Conservation (phyloP, 2,329 filamentous ascomycete genomes). For the Chalaropsis ovoidea region DNA sequence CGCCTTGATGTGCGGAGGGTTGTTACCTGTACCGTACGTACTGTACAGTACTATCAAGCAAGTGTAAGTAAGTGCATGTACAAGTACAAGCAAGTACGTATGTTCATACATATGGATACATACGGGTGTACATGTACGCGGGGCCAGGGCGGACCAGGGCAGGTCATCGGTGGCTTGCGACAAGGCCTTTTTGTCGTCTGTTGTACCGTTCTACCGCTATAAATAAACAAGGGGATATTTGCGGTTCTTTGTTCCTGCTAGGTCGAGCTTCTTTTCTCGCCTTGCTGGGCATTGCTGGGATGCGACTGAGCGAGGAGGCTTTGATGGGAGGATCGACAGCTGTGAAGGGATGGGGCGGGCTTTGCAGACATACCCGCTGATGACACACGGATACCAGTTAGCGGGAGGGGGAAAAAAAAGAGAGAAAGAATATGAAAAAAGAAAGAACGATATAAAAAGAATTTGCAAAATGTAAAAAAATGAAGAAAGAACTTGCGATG, state of each 20-base stretch:
- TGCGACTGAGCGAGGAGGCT: not conserved
- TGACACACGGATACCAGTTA: not conserved
- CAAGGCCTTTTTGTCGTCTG: constrained; percentile 5
- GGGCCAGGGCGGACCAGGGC: not conserved
- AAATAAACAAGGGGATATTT: constrained; percentile 1
- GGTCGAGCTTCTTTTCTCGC: not conserved
- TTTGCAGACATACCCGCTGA: not conserved
- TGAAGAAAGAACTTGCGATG: too few species aligned
- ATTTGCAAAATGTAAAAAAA: too few species aligned
- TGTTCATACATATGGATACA: not conserved
- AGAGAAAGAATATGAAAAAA: too few species aligned
- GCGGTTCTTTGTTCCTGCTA: constrained; percentile 8
- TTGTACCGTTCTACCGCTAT: not conserved
- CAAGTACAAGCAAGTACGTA: too few species aligned
- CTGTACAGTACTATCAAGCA: too few species aligned
- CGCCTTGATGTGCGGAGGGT: not conserved
- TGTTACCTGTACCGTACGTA: too few species aligned
- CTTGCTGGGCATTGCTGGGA: not conserved
- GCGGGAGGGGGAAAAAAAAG: not conserved
- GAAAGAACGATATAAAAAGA: too few species aligned
- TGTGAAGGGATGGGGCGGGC: not conserved
- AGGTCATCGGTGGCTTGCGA: not conserved
- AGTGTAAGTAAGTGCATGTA: too few species aligned
- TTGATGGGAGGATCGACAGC: not conserved
- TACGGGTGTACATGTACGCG: not conserved